Evolutionary conservation across 176 grass and related monocot genomes (phyloP).

Genomic region (Pharus latifolius): DNA sequence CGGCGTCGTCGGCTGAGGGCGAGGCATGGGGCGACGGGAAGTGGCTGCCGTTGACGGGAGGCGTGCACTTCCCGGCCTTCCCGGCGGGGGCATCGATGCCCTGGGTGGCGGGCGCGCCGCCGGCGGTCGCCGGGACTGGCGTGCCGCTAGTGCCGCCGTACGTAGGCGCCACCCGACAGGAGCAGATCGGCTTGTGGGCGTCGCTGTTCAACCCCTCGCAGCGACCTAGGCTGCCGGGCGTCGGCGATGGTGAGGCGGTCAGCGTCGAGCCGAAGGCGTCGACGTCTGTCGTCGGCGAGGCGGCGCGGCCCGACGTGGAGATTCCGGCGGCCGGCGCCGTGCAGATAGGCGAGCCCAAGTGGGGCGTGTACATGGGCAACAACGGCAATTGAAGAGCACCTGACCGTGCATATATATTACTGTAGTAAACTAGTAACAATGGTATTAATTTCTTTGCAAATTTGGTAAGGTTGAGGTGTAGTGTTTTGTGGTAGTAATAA

Average conservation of each 20-base stretch:
- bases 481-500: no score
- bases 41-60: slow-evolving; percentile 30
- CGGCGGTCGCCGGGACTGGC: no score
- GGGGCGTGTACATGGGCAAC: slow-evolving; percentile 3
- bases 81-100: slow-evolving; percentile 1
- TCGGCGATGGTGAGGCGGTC: background rate
- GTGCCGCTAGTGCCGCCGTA: background rate
- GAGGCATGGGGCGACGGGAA: background rate
- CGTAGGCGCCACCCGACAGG: background rate
- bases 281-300: background rate
- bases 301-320: background rate
- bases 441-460: background rate
- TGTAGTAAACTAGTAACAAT: background rate
- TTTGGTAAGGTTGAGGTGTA: no score
- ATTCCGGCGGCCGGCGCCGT: background rate
- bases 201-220: slow-evolving; percentile 34
- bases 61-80: background rate
- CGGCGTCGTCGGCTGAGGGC: background rate
- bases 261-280: slow-evolving; percentile 3
- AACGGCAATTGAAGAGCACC: background rate
- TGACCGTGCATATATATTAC: background rate
- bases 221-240: background rate
- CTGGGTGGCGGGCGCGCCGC: background rate
- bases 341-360: background rate
- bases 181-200: slow-evolving; percentile 47